Evolutionary conservation across 306 rosid species (phyloP).

Genomic region (Geum urbanum): DNA sequence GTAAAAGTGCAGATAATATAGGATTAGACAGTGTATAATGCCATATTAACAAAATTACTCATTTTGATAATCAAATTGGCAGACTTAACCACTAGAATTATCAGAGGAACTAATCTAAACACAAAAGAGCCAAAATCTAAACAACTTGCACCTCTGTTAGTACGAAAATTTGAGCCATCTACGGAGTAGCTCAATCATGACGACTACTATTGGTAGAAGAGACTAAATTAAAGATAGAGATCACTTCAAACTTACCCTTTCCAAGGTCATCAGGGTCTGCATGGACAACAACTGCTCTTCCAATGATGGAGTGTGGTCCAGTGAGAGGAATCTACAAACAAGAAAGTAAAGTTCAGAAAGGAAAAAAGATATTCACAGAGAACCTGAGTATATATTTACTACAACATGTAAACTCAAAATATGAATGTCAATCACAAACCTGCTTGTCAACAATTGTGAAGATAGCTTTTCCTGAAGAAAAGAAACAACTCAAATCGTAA

Average conservation of each 20-base stretch:
- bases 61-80: background rate
- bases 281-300: slow-evolving; percentile 98
- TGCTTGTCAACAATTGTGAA: slow-evolving; percentile 67
- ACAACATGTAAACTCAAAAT: background rate
- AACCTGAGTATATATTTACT: background rate
- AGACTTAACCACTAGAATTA: background rate
- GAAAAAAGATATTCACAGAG: slow-evolving; percentile 3
- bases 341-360: slow-evolving; percentile 9
- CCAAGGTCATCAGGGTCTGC: slow-evolving; percentile 94
- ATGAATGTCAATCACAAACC: slow-evolving; percentile 36
- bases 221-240: background rate
- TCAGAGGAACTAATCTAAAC: too few species aligned
- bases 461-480: slow-evolving; percentile 55
- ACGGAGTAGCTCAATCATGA: background rate
- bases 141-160: background rate
- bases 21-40: background rate
- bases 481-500: slow-evolving; percentile 24
- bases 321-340: slow-evolving; percentile 74
- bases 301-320: slow-evolving; percentile 76
- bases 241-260: slow-evolving; percentile 47
- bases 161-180: background rate
- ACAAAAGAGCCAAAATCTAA: background rate
- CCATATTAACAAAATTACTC: too few species aligned
- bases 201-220: background rate
- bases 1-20: slow-evolving; percentile 4